These are phyloP conservation scores for Solanum habrochaites DNA, from an alignment of 257 asterid species.

Conservation along the genomic window DNA sequence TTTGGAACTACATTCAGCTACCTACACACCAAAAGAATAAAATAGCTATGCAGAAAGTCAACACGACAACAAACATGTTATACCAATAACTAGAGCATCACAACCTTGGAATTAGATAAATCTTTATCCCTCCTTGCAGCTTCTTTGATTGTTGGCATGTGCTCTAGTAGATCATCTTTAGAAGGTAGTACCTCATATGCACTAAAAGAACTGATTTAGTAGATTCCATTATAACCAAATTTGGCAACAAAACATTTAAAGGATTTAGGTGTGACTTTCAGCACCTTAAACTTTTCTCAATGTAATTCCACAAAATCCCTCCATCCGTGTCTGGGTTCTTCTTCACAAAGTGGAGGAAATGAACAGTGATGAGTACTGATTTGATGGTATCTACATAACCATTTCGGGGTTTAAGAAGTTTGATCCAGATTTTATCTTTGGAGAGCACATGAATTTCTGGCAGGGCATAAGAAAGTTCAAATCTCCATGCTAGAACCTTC, in stretches of 20 bases:
- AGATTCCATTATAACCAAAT: neutral
- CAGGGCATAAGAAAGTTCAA: slow-evolving; percentile 26
- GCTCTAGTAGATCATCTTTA: slow-evolving; percentile 43
- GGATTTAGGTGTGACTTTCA: neutral
- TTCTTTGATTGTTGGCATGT: slow-evolving; percentile 35
- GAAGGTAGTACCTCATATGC: slow-evolving; percentile 46
- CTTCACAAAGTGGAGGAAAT: slow-evolving; percentile 45
- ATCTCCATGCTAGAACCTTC: slow-evolving; percentile 56
- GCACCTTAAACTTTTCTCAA: slow-evolving; percentile 32
- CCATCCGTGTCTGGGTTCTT: slow-evolving; percentile 18
- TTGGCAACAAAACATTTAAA: neutral
- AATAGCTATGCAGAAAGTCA: neutral
- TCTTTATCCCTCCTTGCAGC: slow-evolving; percentile 43
- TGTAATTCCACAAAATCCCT: slow-evolving; percentile 39
- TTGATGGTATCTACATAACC: slow-evolving; percentile 24
- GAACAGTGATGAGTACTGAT: slow-evolving; percentile 32
- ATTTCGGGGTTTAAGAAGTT: slow-evolving; percentile 42
- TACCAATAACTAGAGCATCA: neutral
- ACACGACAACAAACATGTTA: neutral
- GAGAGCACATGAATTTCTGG: slow-evolving; percentile 46
- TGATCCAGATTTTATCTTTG: slow-evolving; percentile 37
- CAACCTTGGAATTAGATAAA: slow-evolving; percentile 45
- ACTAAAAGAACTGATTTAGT: slow-evolving; percentile 23
- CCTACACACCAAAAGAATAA: neutral
- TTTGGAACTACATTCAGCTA: neutral